Evolutionary conservation across 768 basidiomycete species (phyloP), one percentile per base, ranked within the genome.

Genomic region (Candolleomyces aberdarensis): DNA sequence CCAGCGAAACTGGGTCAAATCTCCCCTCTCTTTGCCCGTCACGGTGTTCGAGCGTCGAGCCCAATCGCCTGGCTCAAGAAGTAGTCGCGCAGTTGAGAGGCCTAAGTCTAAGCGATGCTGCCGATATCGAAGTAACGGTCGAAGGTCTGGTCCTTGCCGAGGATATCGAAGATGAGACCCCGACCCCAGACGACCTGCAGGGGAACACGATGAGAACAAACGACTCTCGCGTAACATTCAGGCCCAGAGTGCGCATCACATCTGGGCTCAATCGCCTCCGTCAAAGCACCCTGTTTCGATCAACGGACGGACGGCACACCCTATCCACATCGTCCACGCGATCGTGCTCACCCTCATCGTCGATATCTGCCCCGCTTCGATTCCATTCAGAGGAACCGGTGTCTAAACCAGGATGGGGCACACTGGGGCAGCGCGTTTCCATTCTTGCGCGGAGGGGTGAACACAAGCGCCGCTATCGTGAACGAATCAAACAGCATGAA

Each of bases 301-400:
- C n/a, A 17, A 50, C 29, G 29, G 44, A 36, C 53, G 29, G 65
- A 65, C 49, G 26, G 2, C 51, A 62, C 32, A 64, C 63, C 22
- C 64, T 72, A 53, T 70, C 75, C 6, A 67, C 73, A 4, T 64
- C 71, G 15, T 78, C 77, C 4, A 83, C 86, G 39, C 65, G 77
- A 20, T 85, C 86, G 6, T 79, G 81, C 47, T 91, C 91, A 1
- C 83, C 82, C 3, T 91, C 90, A 4, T 92, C 91, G 3, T 92
- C 91, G 44, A 88, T 94, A 63, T 93, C 91, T 43, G 92, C 83
- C 1, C 92, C 92, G 17, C 78, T 94, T 22, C 88, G 85, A 52
- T 82, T 85, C 29, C 80, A 78, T 62, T 73, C 73, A 14, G 75
- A 85, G 59, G 79, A 83, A 54, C 79, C 77, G 44, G 66, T 73